Conservation (phyloP, 345 rosid genomes). For the Citrus australasica region DNA sequence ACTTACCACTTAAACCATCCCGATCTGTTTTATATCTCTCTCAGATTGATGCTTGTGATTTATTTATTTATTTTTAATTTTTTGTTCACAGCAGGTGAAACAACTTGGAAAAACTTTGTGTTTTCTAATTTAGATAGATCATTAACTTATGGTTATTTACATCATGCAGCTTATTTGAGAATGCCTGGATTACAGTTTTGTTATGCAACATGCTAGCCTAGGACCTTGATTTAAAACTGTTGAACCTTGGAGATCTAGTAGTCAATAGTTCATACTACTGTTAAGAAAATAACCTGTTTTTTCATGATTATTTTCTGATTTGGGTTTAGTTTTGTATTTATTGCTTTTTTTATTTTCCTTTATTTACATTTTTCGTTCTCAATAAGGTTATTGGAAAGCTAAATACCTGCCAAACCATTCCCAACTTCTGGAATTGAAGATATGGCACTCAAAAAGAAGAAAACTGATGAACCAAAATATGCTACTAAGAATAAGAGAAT, state of each 20-base stretch:
- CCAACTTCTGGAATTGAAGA: slow-evolving; percentile 39
- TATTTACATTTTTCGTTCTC: neutral
- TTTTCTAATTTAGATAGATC: too few relatives aligned
- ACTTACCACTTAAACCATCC: too few relatives aligned
- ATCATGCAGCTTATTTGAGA: too few relatives aligned
- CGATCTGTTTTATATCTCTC: too few relatives aligned
- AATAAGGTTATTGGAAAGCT: neutral
- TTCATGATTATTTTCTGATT: neutral
- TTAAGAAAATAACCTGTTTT: neutral
- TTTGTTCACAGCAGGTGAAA: too few relatives aligned
- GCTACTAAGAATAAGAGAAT: slow-evolving; percentile 18
- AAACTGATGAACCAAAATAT: slow-evolving; percentile 26
- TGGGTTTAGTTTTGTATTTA: neutral
- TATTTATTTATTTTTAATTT: too few relatives aligned
- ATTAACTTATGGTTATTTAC: too few relatives aligned
- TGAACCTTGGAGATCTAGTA: neutral
- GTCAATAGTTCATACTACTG: neutral
- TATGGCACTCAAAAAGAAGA: slow-evolving; percentile 29
- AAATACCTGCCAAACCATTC: slow-evolving; percentile 32
- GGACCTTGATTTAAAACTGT: too few relatives aligned
- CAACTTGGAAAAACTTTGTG: too few relatives aligned
- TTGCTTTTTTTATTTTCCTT: neutral
- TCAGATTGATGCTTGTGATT: too few relatives aligned
- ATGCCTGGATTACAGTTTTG: neutral
- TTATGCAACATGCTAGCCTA: neutral